These are phyloP conservation scores for Aristolochia contorta DNA, from an alignment of 164 flowering plant species.

Conservation along the genomic window DNA sequence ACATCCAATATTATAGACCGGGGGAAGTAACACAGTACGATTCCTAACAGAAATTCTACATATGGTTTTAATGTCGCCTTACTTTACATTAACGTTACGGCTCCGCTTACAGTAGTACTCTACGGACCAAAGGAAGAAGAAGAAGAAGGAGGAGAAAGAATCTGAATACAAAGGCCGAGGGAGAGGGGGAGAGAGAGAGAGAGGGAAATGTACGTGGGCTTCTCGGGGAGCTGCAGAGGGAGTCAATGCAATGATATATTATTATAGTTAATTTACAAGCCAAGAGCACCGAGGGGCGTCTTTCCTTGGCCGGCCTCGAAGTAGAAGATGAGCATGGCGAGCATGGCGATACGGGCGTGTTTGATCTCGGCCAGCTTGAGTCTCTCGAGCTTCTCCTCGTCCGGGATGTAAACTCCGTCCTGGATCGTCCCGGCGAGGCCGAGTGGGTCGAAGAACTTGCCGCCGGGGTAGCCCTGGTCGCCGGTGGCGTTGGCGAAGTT, in stretches of 20 bases:
- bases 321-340: slow-evolving; percentile 92
- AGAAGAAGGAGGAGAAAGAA: slow-evolving; percentile 1
- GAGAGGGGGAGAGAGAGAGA: too few species aligned
- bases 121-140: too few species aligned
- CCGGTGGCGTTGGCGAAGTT: slow-evolving; percentile 90
- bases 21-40: too few species aligned
- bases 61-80: neutral
- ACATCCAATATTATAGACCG: too few species aligned
- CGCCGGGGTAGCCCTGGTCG: slow-evolving; percentile 94
- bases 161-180: neutral
- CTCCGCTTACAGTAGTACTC: neutral
- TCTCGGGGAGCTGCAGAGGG: neutral
- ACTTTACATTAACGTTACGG: neutral
- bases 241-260: too few species aligned
- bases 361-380: slow-evolving; percentile 91
- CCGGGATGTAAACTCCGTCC: slow-evolving; percentile 77
- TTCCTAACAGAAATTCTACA: neutral
- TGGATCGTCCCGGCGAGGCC: slow-evolving; percentile 51
- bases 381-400: slow-evolving; percentile 79
- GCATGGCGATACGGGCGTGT: slow-evolving; percentile 88
- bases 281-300: slow-evolving; percentile 91
- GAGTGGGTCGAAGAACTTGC: slow-evolving; percentile 91
- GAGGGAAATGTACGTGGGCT: neutral
- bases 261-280: slow-evolving; percentile 35
- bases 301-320: slow-evolving; percentile 98